Conservation (phyloP, 2,329 filamentous ascomycete species). For the Aspergillus pseudoviridinutans region DNA sequence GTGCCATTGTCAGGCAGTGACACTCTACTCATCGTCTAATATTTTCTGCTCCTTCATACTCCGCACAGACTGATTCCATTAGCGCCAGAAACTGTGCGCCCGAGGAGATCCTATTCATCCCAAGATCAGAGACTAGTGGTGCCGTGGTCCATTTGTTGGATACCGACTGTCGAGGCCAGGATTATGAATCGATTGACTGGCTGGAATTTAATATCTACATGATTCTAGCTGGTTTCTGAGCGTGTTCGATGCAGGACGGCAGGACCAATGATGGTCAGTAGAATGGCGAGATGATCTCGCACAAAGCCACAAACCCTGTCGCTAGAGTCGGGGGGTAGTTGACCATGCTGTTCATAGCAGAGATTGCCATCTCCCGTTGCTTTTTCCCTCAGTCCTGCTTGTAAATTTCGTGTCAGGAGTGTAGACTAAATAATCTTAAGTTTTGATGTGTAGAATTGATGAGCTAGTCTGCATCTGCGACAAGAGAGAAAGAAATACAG, state of each 20-base stretch:
- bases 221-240: conserved; percentile 4
- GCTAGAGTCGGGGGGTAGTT: too few relatives aligned
- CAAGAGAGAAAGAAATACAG: background rate
- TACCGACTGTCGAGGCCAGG: background rate
- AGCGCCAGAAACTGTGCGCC: too few relatives aligned
- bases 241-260: conserved; percentile 3
- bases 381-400: conserved; percentile 2
- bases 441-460: background rate
- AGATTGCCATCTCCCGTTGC: conserved; percentile 6
- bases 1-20: background rate
- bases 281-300: conserved; percentile 1
- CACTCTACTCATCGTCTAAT: background rate
- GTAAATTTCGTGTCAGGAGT: background rate
- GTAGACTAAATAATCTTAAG: background rate
- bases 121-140: background rate
- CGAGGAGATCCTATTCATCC: background rate
- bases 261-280: background rate
- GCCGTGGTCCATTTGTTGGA: background rate
- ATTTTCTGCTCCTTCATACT: background rate
- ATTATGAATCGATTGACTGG: background rate
- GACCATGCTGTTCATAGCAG: conserved; percentile 5
- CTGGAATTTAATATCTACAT: background rate
- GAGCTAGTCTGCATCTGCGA: background rate
- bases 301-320: background rate
- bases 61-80: too few relatives aligned